Evolutionary conservation across 352 stramenopile species (phyloP).

Genomic region (Phytophthora crassamura): DNA sequence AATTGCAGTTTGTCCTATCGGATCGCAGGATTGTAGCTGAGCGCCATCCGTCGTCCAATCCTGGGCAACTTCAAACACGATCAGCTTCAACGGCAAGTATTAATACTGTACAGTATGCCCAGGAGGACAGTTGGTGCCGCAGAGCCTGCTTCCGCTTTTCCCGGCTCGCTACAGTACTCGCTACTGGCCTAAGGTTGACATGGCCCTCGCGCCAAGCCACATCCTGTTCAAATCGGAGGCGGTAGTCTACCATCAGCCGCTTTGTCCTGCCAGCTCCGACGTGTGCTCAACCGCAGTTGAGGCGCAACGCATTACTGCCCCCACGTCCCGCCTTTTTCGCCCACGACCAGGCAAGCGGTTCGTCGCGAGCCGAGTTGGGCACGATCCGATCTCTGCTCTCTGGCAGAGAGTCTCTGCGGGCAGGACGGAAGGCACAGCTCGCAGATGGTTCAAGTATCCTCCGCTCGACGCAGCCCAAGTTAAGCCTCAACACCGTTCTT

Average conservation of each 20-base stretch:
- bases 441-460: conserved; percentile 8
- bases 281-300: conserved; percentile 37
- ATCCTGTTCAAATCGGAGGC: conserved; percentile 36
- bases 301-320: conserved; percentile 36
- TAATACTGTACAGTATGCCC: no score
- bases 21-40: conserved; percentile 1
- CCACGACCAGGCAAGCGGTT: conserved; percentile 27
- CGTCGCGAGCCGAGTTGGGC: conserved; percentile 13
- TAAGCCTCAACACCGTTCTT: conserved; percentile 17
- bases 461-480: background rate
- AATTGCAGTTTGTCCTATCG: background rate
- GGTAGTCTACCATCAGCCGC: conserved; percentile 26
- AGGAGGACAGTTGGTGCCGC: no score
- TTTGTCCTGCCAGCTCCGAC: conserved; percentile 12
- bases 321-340: conserved; percentile 13
- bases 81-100: conserved; percentile 29
- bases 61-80: conserved; percentile 39
- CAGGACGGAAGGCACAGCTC: conserved; percentile 12
- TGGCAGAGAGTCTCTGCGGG: conserved; percentile 33
- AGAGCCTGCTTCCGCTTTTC: background rate
- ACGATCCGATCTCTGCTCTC: background rate
- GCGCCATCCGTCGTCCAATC: no score
- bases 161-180: no score
- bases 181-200: conserved; percentile 16
- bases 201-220: conserved; percentile 4